Base-by-base conservation (phyloP, 495 filamentous ascomycete species). In the Tetracladium marchalianum region DNA sequence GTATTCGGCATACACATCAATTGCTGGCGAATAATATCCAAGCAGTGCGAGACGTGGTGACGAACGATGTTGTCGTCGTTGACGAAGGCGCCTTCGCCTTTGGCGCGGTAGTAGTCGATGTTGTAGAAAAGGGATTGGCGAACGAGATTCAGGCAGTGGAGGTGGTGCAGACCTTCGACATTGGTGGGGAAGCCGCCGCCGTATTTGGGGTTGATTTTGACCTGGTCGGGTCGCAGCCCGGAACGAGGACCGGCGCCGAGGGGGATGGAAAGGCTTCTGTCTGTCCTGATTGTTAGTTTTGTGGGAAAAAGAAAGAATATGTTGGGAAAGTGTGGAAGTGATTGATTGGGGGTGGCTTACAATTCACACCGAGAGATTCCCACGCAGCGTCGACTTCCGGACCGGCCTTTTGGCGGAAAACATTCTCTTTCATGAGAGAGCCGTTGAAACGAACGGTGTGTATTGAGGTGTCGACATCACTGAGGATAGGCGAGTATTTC, bases 351-450 rank as follows among this genome's bases (percentile, higher is more conserved):
- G 22, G 7, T 3, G 16, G 19, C 61, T 42, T 41, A 74, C 71
- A 77, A 36, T 76, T 64, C 0, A 69, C 60, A 2, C 77, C 77
- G 0, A 81, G 52, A 2, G 71, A 63, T 31, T 66, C 65, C 76
- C 77, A 81, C 4, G 75, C 76, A 1, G 66, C 72, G 53, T 81
- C 77, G 2, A 78, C 73, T 44, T 75, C 73, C 0, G 72, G 70
- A 13, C 69, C 63, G 0, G 69, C 71, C 33, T 63, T 47, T 42
- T 69, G 63, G 11, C 76, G 71, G 53, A 68, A 81, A 18, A 69
- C 60, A 38, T 74, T 73, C 42, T 75, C 66, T 15, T 75, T 66
- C 16, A 78, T 32, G 3, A 78, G 64, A 0, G 70, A 69, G 13
- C 75, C 73, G 51, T 77, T 75, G 37, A 54, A 57, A 8, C 19